A percentile compares a stretch with the other conserved stretches of the same genome.
phyloP scores from a whole-genome alignment of 2,329 filamentous ascomycete genomes.

The Ophiocordyceps sinensis region DNA sequence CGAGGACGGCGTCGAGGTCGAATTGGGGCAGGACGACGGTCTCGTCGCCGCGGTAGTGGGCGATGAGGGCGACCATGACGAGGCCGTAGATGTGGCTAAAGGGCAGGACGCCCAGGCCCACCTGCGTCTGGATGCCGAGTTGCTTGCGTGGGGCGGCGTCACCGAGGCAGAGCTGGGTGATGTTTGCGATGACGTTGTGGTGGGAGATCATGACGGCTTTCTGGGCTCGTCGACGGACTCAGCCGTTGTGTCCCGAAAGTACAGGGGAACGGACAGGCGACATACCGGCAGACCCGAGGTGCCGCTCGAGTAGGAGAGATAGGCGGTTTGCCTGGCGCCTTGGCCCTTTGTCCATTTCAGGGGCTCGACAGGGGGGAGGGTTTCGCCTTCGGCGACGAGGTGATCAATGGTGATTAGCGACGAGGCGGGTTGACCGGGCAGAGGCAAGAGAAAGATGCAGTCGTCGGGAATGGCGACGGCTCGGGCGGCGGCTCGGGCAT shows the following conservation, averaged over 20 bases:
- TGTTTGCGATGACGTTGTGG: conserved; percentile 64
- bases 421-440: conserved; percentile 42
- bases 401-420: conserved; percentile 52
- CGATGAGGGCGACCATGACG: conserved; percentile 52
- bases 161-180: conserved; percentile 43
- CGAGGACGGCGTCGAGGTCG: conserved; percentile 50
- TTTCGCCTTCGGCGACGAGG: conserved; percentile 45
- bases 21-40: conserved; percentile 63
- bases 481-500: conserved; percentile 48
- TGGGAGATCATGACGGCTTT: conserved; percentile 81
- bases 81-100: conserved; percentile 74
- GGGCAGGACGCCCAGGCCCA: conserved; percentile 55
- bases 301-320: conserved; percentile 67
- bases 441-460: conserved; percentile 53
- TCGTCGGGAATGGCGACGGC: conserved; percentile 47
- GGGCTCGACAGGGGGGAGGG: conserved; percentile 36
- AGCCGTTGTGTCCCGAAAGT: too few species aligned
- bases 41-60: conserved; percentile 57
- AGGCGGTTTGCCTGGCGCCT: conserved; percentile 54
- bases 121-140: conserved; percentile 23
- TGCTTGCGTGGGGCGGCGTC: conserved; percentile 22
- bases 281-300: conserved; percentile 54
- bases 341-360: conserved; percentile 50
- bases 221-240: conserved; percentile 19
- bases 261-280: too few species aligned